phyloP scores from a whole-genome alignment of 331 rosid genomes.

The Rosa hybrid region DNA sequence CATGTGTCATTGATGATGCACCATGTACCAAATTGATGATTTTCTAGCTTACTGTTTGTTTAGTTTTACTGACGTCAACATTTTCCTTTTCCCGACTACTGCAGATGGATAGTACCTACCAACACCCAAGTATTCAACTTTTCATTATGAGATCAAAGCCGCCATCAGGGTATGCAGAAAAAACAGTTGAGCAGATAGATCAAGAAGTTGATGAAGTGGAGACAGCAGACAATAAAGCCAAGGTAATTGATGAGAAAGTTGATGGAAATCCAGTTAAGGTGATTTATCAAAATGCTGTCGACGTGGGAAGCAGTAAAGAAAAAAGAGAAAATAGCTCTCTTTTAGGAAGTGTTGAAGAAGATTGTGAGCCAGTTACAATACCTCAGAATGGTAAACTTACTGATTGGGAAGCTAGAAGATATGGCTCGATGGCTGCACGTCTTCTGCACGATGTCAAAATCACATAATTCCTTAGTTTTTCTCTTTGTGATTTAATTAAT shows the following conservation, averaged over 20 bases:
- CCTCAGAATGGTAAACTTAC: constrained; percentile 44
- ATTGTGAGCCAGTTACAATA: constrained; percentile 22
- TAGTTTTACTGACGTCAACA: background rate
- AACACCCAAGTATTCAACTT: constrained; percentile 89
- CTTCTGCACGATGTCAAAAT: constrained; percentile 74
- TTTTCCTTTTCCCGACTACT: background rate
- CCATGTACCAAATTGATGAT: background rate
- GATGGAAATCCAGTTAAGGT: constrained; percentile 19
- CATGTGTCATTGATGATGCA: background rate
- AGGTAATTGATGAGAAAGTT: background rate
- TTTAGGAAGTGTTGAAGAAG: constrained; percentile 40
- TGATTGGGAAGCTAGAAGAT: constrained; percentile 88
- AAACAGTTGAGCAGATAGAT: constrained; percentile 13
- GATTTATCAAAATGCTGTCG: constrained; percentile 36
- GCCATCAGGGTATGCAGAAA: constrained; percentile 32
- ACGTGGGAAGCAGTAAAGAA: constrained; percentile 26
- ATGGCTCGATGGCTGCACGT: constrained; percentile 86
- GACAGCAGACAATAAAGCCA: background rate
- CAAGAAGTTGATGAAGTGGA: constrained; percentile 38
- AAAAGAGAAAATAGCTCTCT: constrained; percentile 25
- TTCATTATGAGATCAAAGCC: constrained; percentile 63
- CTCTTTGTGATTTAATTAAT: background rate
- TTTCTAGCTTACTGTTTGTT: background rate
- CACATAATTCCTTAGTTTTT: constrained; percentile 27
- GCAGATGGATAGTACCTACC: constrained; percentile 92